Base-by-base conservation (phyloP, 2,329 filamentous ascomycete genomes). In the Curvularia spicifera region DNA sequence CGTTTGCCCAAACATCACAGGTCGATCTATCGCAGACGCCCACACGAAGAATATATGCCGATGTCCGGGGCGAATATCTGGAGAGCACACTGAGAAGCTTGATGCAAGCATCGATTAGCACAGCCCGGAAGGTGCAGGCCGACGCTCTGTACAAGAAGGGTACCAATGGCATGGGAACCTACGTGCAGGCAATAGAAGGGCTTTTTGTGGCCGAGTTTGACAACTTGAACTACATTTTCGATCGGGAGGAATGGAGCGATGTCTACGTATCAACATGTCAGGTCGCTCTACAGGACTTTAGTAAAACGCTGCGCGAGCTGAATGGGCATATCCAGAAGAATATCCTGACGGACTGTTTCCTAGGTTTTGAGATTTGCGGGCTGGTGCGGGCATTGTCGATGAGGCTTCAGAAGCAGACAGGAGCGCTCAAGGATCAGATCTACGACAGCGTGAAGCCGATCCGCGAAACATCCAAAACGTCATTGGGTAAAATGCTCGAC, bases 331-430 rank as follows among this genome's bases (percentile, higher is more conserved):
- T 98, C 77, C 93, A 93, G 73, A 81, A 85, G 40, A 93, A 97
- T 71, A 80, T 97, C 39, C 86, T 88, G 65, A 97, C 92, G 0
- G 95, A 99, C 76, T 98, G 94, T 77, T 98, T 91, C 75, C 84
- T 99, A 48, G 93, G 93, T 7, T 99, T 96, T 75, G 95, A 99
- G 74, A 91, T 98, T 31, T 91, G 96, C 31, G 94, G 97, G 70
- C 91, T 97, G 59, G 87, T 98, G 46, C 91, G 91, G 0, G 85
- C 85, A 12, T 83, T 97, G 47, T 93, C 92, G 2, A 89, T 88
- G 55, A 88, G 89, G 39, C 81, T 99, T 4, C 94, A 97, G 63
- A 85, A 86, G 4, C 88, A 89, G 60, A 96, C 93, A 0, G 92
- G 92, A 2, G 92, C 97, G 70, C 83, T 97, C 57, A 97, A 97